These are phyloP conservation scores for Oidiodendron maius DNA, from an alignment of 495 filamentous ascomycete genomes.

Conservation along the genomic window DNA sequence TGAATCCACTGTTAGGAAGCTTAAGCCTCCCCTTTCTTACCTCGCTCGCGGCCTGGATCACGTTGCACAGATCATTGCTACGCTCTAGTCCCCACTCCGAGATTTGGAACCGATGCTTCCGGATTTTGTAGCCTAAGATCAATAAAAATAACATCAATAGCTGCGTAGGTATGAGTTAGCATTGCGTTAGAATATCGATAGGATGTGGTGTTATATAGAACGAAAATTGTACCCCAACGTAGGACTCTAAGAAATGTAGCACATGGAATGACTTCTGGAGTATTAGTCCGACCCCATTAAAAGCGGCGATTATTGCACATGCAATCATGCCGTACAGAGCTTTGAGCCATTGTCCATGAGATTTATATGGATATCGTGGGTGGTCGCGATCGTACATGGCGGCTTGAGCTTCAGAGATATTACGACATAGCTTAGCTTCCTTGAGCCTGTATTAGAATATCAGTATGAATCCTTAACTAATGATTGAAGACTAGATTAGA, in stretches of 20 bases:
- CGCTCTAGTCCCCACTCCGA: conserved; percentile 21
- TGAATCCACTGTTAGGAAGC: conserved; percentile 24
- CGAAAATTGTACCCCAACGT: conserved; percentile 42
- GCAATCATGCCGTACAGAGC: conserved; percentile 37
- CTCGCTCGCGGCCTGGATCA: conserved; percentile 25
- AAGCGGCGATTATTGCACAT: conserved; percentile 35
- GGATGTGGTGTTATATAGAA: too few species aligned
- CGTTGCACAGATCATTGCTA: conserved; percentile 18
- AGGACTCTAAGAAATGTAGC: conserved; percentile 37
- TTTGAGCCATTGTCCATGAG: conserved; percentile 40
- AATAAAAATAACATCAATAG: conserved; percentile 27
- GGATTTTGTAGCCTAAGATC: conserved; percentile 28
- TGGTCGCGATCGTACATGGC: conserved; percentile 38
- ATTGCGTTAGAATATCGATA: too few species aligned
- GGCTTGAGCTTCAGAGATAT: conserved; percentile 28
- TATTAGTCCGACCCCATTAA: conserved; percentile 39
- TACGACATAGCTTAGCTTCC: conserved; percentile 27
- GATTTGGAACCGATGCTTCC: conserved; percentile 26
- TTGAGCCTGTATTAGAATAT: conserved; percentile 20
- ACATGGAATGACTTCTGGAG: conserved; percentile 28
- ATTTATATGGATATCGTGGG: conserved; percentile 39
- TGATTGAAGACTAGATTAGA: too few species aligned
- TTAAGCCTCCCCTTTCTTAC: conserved; percentile 27
- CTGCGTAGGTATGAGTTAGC: too few species aligned
- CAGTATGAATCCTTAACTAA: too few species aligned